Conservation (phyloP, 257 asterid genomes). For the Euphrasia confusa region DNA sequence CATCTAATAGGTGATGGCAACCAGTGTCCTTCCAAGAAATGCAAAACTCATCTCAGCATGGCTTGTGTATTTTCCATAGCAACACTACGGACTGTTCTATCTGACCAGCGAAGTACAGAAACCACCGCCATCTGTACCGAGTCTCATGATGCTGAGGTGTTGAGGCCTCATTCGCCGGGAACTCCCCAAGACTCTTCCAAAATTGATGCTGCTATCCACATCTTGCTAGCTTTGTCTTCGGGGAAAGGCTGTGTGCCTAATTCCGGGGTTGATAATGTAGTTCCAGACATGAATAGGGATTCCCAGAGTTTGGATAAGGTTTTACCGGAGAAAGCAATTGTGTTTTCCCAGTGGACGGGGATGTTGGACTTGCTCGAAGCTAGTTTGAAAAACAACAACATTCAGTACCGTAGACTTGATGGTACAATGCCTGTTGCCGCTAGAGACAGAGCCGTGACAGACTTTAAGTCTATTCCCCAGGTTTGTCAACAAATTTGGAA, state of each 20-base stretch:
- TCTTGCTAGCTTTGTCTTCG: constrained; percentile 55
- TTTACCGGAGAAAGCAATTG: constrained; percentile 82
- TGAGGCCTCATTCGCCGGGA: constrained; percentile 34
- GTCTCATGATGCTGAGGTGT: constrained; percentile 32
- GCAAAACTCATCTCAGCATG: constrained; percentile 57
- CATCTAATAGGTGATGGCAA: constrained; percentile 75
- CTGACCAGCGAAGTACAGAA: constrained; percentile 38
- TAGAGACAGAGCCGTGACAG: constrained; percentile 92
- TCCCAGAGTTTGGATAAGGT: constrained; percentile 27
- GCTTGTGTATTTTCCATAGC: constrained; percentile 56
- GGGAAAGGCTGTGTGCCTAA: constrained; percentile 28
- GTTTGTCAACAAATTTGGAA: constrained; percentile 32
- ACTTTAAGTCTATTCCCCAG: constrained; percentile 84
- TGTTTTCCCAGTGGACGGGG: constrained; percentile 99
- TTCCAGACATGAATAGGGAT: constrained; percentile 21
- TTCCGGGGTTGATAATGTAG: constrained; percentile 24
- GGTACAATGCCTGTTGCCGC: constrained; percentile 92
- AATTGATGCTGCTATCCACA: constrained; percentile 76
- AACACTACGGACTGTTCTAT: constrained; percentile 50
- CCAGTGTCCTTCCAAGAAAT: constrained; percentile 71
- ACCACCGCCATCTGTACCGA: constrained; percentile 32
- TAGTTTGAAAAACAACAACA: constrained; percentile 52
- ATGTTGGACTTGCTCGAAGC: constrained; percentile 94
- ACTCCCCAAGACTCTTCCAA: constrained; percentile 71
- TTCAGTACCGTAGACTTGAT: constrained; percentile 89